Evolutionary conservation across 1,284 basidiomycete species (phyloP), one percentile per base, ranked within the genome.

Genomic region (Leccinum insigne): DNA sequence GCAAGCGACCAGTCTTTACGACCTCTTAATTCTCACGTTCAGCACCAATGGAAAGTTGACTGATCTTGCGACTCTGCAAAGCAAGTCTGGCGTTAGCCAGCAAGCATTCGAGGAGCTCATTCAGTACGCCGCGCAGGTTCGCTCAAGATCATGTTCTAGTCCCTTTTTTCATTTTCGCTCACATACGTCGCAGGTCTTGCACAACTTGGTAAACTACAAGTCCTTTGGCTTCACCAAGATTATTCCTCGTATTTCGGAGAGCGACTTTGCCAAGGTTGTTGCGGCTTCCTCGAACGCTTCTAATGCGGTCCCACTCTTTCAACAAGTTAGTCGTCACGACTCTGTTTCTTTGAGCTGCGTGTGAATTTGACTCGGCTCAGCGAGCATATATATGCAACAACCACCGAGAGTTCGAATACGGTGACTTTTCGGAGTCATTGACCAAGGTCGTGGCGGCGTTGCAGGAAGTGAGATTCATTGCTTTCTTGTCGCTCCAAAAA

Each of bases 171-270:
- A 14, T 58, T 35, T 61, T 58, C 23, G 57, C 21, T 6, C 7
- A 2, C 1, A 4, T n/a, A 13, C 18, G 6, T 26, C 11, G 32
- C 18, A 93, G 91, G 86, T 88, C 40, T 73, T 93, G 65, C 89
- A 88, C 75, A 94, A 94, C 72, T 80, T 94, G 42, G 88, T 86
- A 21, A 94, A 94, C 77, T 94, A 87, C 79, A 90, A 85, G 74
- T 86, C 84, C 3, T 95, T 95, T 69, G 93, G 93, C 0, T 92
- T 91, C 72, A 92, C 91, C 58, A 95, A 95, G 78, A 90, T 95
- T 70, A 76, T 93, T 63, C 93, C 93, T 35, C 89, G 93, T 42
- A 72, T 91, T 47, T 72, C 86, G 4, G 72, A 82, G 44, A 81
- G 79, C 16, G 86, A 85, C 70, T 94, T 95, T 73, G 84, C 82